Conservation (phyloP, 306 rosid genomes). For the Cucumis hystrix region DNA sequence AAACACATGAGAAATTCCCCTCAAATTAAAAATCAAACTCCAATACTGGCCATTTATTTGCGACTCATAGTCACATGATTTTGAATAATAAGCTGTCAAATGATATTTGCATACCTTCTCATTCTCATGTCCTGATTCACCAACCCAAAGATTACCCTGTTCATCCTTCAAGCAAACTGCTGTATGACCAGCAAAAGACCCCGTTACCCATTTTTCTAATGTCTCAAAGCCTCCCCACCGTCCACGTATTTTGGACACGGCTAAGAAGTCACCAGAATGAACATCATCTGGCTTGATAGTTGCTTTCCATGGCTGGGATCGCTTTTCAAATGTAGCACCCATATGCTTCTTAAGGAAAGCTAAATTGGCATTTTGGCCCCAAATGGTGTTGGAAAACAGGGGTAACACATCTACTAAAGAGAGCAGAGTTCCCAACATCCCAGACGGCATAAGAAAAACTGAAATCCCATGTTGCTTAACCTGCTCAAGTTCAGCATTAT, state of each 20-base stretch:
- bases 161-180: slow-evolving; percentile 97
- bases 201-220: slow-evolving; percentile 94
- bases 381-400: slow-evolving; percentile 66
- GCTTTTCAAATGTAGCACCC: slow-evolving; percentile 84
- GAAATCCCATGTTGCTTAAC: slow-evolving; percentile 90
- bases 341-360: slow-evolving; percentile 75
- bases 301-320: slow-evolving; percentile 58
- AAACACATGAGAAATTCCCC: neutral
- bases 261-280: slow-evolving; percentile 90
- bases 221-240: slow-evolving; percentile 99
- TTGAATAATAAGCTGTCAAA: neutral
- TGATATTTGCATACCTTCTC: slow-evolving; percentile 50
- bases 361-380: slow-evolving; percentile 87
- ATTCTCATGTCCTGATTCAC: slow-evolving; percentile 97
- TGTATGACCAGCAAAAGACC: slow-evolving; percentile 98
- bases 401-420: slow-evolving; percentile 83
- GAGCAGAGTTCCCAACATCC: slow-evolving; percentile 88
- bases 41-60: neutral
- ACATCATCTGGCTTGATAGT: slow-evolving; percentile 72
- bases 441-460: slow-evolving; percentile 98
- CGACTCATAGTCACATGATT: neutral
- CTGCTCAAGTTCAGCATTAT: slow-evolving; percentile 38
- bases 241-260: slow-evolving; percentile 92
- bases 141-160: slow-evolving; percentile 89
- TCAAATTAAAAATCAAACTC: neutral